Evolutionary conservation across 169 alveolate genomes (phyloP), one percentile per base, ranked within the genome.

Genomic region (Perkinsus olseni): DNA sequence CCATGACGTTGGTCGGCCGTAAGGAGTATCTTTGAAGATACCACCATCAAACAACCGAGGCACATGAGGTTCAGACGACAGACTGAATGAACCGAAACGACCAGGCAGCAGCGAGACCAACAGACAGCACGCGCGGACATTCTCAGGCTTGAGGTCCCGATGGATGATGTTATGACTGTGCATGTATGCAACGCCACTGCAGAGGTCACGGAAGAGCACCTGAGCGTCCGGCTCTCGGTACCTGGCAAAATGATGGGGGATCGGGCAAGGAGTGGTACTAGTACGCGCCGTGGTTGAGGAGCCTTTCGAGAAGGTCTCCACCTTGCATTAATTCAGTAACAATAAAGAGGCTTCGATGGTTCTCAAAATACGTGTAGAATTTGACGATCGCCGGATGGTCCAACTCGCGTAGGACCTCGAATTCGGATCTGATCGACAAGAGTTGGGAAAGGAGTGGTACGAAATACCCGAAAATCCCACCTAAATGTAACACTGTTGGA

Each of bases 351-450:
- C 40, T 36, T 48, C 62, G 91, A 38, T 91, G 40, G 62, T 92
- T 91, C 91, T 93, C 93, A 90, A 91, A 91, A 21, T 92, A 50
- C 39, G 92, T 93, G 37, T 91, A 91, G 40, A 93, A 91, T 93
- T 91, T 93, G 39, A 93, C 93, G 20, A 93, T 93, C 34, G 92
- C 93, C 38, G 95, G 95, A 91, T 93, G 95, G 92, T 93, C 93
- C 28, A 91, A 38, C 51, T 91, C 92, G 21, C 62, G 91, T 45
- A 93, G 91, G n/a, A 91, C 74, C 38, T 91, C 93, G 38, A 93
- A 92, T 91, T 93, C 95, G 74, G 92, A 62, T 24, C 82, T 62
- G 82, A 62, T 62, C 36, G 34, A 11, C 21, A 40, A 40, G 50
- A 40, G 50, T 40, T 40, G 36, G 17, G 82, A 21, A 62, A 62